These are phyloP conservation scores for Bryum argenteum DNA, from an alignment of 225 moss, liverwort and hornwort genomes.

Conservation along the genomic window DNA sequence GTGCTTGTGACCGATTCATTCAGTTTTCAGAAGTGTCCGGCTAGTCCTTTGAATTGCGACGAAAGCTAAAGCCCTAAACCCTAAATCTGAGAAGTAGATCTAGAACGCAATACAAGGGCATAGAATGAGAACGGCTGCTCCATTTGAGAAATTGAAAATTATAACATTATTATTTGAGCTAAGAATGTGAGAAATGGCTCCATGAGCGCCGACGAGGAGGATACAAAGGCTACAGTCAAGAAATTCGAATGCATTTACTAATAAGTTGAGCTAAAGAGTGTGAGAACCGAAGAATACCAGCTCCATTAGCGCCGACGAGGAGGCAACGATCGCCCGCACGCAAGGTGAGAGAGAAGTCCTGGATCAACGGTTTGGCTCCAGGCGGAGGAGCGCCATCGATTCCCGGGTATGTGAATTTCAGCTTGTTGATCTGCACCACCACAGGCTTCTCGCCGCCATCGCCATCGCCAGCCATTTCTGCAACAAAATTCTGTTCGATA, in stretches of 20 bases:
- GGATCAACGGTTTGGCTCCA: constrained; percentile 81
- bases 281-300: constrained; percentile 44
- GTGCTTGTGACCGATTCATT: no score
- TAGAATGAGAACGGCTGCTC: not conserved
- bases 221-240: no score
- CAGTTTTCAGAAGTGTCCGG: no score
- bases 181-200: no score
- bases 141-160: no score
- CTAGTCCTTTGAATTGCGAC: no score
- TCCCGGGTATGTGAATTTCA: constrained; percentile 85
- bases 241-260: no score
- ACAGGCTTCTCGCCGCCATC: not conserved
- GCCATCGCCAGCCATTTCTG: constrained; percentile 1
- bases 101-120: not conserved
- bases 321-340: constrained; percentile 89
- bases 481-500: not conserved
- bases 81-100: not conserved
- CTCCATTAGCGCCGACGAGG: constrained; percentile 96
- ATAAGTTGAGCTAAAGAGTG: no score
- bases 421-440: constrained; percentile 57
- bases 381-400: constrained; percentile 90
- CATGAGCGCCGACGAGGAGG: no score
- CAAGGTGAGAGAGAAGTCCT: constrained; percentile 75
- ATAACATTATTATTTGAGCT: no score
- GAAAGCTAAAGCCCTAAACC: not conserved